Evolutionary conservation across 306 rosid genomes (phyloP), one percentile per base, ranked within the genome.

Genomic region (Trifolium subterraneum): DNA sequence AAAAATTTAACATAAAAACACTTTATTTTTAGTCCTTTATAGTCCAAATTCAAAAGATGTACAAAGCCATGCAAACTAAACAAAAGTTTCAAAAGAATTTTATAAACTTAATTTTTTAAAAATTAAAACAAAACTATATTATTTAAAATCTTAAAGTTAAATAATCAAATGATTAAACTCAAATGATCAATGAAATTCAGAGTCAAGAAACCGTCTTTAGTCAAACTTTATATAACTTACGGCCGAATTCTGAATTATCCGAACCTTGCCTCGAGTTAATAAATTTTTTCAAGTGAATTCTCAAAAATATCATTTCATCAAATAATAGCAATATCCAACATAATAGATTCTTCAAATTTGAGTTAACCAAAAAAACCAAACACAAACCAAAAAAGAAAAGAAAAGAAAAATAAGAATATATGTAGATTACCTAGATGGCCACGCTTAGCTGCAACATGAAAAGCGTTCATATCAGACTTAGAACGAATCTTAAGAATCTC

Each of bases 401-500:
- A 23, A 38, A 19, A 11, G 39, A 56, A 5, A 29, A 55, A 33
- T 8, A 35, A 47, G 18, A 11, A 48, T 22, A 4, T 10, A 1
- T 14, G 19, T 10, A 22, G 50, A 64, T 18, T 7, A 91, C 98
- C 97, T 42, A 91, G 84, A 77, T 91, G 84, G 52, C 98, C 97
- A 39, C 76, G 85, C 86, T 91, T 94, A 8, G 98, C 93, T 16
- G 98, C 98, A 39, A 88, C 87, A 19, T 91, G 97, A 75, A 94
- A 86, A 22, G 88, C 90, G 81, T 94, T 81, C 93, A 91, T 80
- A 82, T 94, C 97, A 85, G 82, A 80, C 82, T 88, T 91, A 25
- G 97, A 88, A 86, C 96, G 86, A 82, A 91, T 91, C 95, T 84
- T 90, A 27, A 85, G 79, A 8, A 82, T 69, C 71, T 87, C 84